Evolutionary conservation across 805 yeast genomes (phyloP).

Genomic region (Ogataea wickerhamii): DNA sequence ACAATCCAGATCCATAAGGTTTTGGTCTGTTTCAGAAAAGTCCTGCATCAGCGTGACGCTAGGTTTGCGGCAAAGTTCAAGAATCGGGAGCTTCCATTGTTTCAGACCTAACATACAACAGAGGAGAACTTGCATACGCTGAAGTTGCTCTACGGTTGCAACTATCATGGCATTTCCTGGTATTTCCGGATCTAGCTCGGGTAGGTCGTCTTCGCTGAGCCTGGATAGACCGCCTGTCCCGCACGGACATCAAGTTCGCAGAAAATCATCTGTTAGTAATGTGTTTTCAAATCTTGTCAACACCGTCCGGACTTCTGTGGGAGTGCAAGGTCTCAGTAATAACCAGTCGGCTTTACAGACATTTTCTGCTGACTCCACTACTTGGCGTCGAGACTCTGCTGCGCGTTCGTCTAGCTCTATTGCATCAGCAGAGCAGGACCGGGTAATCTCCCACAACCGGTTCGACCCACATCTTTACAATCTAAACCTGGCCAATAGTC

Average conservation of each 20-base stretch:
- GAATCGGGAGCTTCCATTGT: too few species aligned
- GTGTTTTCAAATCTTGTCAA: conserved; percentile 26
- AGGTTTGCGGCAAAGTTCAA: too few species aligned
- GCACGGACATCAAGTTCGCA: conserved; percentile 17
- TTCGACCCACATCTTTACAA: conserved; percentile 28
- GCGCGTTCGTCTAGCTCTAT: conserved; percentile 16
- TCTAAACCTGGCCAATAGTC: conserved; percentile 26
- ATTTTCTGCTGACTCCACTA: conserved; percentile 8
- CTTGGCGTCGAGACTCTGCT: conserved; percentile 3
- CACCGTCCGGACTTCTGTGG: conserved; percentile 24
- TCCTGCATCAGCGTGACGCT: too few species aligned
- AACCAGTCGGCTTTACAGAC: conserved; percentile 4
- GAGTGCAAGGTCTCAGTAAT: conserved; percentile 2
- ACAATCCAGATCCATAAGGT: too few species aligned
- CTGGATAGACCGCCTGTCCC: conserved; percentile 8
- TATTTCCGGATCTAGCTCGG: conserved; percentile 19
- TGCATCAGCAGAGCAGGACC: conserved; percentile 10
- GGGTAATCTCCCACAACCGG: conserved; percentile 20
- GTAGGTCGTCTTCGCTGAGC: conserved; percentile 19
- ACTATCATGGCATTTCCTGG: conserved; percentile 21
- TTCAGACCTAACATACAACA: too few species aligned
- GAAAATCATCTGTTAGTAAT: conserved; percentile 29
- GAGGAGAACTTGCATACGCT: too few species aligned
- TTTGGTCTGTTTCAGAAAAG: too few species aligned
- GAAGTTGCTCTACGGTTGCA: too few species aligned